Evolutionary conservation across 306 rosid genomes (phyloP).

Genomic region (Vicia faba): DNA sequence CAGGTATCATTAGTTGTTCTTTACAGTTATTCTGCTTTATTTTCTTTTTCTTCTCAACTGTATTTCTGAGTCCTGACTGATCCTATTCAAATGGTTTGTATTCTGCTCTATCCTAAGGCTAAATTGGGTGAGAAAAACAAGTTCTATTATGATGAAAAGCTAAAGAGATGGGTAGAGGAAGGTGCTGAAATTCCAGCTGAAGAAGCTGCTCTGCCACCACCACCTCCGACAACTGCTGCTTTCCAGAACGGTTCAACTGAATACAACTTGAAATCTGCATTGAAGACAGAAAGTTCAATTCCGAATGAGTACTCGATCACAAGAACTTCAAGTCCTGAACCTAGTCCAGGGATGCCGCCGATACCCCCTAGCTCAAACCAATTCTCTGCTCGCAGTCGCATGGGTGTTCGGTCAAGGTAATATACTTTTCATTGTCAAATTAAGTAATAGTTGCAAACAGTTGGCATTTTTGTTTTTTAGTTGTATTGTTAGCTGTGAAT

Average conservation of each 20-base stretch:
- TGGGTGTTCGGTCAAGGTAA: constrained; percentile 87
- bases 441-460: constrained; percentile 4
- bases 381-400: constrained; percentile 72
- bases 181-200: constrained; percentile 79
- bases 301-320: constrained; percentile 43
- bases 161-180: constrained; percentile 92
- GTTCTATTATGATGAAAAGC: constrained; percentile 86
- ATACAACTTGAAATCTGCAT: constrained; percentile 71
- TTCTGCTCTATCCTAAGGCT: constrained; percentile 58
- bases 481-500: background rate
- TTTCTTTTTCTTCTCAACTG: background rate
- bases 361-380: constrained; percentile 80
- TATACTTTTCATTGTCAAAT: constrained; percentile 13
- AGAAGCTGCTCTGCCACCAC: constrained; percentile 75
- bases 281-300: constrained; percentile 58
- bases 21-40: background rate
- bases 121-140: constrained; percentile 85
- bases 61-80: constrained; percentile 32
- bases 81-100: constrained; percentile 31
- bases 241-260: constrained; percentile 74
- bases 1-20: constrained; percentile 59
- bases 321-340: constrained; percentile 52
- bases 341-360: constrained; percentile 70
- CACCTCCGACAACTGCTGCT: constrained; percentile 72
- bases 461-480: constrained; percentile 1